A percentile compares a stretch with the other conserved stretches of the same genome.
phyloP scores from a whole-genome alignment of 2,329 filamentous ascomycete genomes.

The Fusarium luffae region DNA sequence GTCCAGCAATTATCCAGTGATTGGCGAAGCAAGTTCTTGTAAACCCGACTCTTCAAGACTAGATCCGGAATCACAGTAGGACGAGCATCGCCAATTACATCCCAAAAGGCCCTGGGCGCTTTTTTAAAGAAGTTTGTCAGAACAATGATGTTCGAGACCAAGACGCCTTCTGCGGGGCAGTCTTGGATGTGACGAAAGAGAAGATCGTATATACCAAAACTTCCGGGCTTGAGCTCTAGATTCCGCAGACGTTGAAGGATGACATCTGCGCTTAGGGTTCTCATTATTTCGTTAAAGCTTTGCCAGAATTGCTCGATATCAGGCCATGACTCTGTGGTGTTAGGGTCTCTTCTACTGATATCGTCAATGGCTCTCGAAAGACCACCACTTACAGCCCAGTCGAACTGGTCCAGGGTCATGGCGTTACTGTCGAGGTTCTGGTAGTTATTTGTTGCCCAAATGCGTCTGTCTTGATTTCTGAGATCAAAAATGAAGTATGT shows the following conservation, averaged over 20 bases:
- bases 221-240: constrained; percentile 73
- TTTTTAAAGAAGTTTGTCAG: constrained; percentile 79
- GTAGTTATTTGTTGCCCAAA: constrained; percentile 55
- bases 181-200: constrained; percentile 65
- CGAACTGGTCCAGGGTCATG: constrained; percentile 79
- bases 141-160: constrained; percentile 76
- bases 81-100: constrained; percentile 83
- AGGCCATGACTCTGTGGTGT: constrained; percentile 51
- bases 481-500: constrained; percentile 80
- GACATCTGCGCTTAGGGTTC: constrained; percentile 76
- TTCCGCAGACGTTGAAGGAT: constrained; percentile 82
- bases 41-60: constrained; percentile 78
- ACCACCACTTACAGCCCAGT: constrained; percentile 84
- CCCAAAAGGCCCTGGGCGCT: constrained; percentile 86
- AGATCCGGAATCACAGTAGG: constrained; percentile 85
- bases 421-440: constrained; percentile 64
- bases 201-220: constrained; percentile 73
- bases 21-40: constrained; percentile 69
- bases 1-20: constrained; percentile 62
- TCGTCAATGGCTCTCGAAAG: constrained; percentile 74
- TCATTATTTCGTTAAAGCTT: constrained; percentile 79
- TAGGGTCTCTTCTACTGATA: constrained; percentile 63
- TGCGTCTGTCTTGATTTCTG: constrained; percentile 66
- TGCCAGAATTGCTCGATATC: constrained; percentile 81
- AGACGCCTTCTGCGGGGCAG: constrained; percentile 64